A percentile compares a stretch with the other conserved stretches of the same genome.
Evolutionary conservation across 2,329 filamentous ascomycete genomes (phyloP).

Genomic region (Claviceps purpurea): DNA sequence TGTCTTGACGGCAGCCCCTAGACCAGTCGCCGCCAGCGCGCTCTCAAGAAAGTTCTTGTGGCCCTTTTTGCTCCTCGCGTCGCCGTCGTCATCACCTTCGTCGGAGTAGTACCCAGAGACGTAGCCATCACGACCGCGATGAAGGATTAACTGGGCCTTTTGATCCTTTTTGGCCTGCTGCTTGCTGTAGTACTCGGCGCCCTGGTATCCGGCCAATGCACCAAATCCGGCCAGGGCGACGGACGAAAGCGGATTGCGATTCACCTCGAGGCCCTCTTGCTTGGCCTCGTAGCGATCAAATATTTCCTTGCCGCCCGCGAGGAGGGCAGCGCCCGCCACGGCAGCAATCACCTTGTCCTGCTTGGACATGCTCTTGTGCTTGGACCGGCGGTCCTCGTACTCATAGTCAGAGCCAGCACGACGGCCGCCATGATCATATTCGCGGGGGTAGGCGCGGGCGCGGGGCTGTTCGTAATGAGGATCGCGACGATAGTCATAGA

Average conservation of each 20-base stretch:
- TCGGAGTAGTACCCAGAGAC: slow-evolving; percentile 44
- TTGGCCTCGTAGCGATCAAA: slow-evolving; percentile 49
- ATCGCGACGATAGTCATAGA: slow-evolving; percentile 34
- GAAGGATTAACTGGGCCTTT: slow-evolving; percentile 38
- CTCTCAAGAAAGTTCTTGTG: slow-evolving; percentile 52
- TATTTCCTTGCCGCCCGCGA: slow-evolving; percentile 53
- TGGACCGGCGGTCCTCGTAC: slow-evolving; percentile 40
- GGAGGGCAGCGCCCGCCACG: slow-evolving; percentile 49
- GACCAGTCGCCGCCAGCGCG: slow-evolving; percentile 46
- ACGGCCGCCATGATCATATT: slow-evolving; percentile 24
- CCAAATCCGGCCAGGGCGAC: slow-evolving; percentile 51
- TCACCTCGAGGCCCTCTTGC: slow-evolving; percentile 32
- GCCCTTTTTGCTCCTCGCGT: slow-evolving; percentile 42
- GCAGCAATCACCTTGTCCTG: slow-evolving; percentile 55
- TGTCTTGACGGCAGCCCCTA: slow-evolving; percentile 48
- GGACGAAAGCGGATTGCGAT: slow-evolving; percentile 45
- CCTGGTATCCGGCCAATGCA: slow-evolving; percentile 49
- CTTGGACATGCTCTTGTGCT: slow-evolving; percentile 37
- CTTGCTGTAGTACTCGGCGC: slow-evolving; percentile 50
- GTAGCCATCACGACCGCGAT: slow-evolving; percentile 40
- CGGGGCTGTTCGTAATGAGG: slow-evolving; percentile 21
- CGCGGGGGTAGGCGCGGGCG: slow-evolving; percentile 19
- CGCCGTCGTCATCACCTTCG: slow-evolving; percentile 24
- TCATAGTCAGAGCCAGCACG: slow-evolving; percentile 40
- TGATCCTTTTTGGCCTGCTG: slow-evolving; percentile 42